These are phyloP conservation scores for Hypoxylon sp. DNA, from an alignment of 2,329 filamentous ascomycete species.

Conservation along the genomic window DNA sequence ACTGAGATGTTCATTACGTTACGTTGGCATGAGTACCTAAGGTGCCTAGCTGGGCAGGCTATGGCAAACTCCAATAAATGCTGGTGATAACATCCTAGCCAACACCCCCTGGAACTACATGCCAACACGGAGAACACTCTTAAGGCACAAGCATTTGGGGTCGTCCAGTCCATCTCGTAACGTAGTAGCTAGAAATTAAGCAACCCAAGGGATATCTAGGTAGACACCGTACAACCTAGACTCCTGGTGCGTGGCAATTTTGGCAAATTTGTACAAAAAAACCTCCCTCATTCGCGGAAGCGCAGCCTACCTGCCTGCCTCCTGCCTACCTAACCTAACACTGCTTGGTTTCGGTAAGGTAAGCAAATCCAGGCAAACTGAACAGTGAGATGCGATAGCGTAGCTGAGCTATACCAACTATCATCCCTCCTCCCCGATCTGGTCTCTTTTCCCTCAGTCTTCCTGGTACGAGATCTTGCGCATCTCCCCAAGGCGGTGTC, in stretches of 20 bases:
- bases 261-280: background rate
- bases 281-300: background rate
- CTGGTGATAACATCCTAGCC: no score
- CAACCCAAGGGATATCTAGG: background rate
- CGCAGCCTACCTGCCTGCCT: background rate
- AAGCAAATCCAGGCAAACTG: background rate
- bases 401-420: background rate
- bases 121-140: no score
- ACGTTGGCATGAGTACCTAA: no score
- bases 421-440: background rate
- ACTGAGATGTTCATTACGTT: no score
- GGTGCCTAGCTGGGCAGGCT: no score
- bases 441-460: conserved; percentile 56
- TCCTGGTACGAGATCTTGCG: conserved; percentile 95
- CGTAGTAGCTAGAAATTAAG: background rate
- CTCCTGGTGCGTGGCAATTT: background rate
- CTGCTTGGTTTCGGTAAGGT: background rate
- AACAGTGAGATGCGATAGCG: background rate
- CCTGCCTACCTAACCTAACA: no score
- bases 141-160: no score
- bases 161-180: no score
- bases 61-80: no score
- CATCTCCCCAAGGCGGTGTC: conserved; percentile 93
- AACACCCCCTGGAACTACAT: no score
- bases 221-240: background rate